These are phyloP conservation scores for Fusarium sp. DNA, from an alignment of 2,329 filamentous ascomycete genomes.

Conservation along the genomic window DNA sequence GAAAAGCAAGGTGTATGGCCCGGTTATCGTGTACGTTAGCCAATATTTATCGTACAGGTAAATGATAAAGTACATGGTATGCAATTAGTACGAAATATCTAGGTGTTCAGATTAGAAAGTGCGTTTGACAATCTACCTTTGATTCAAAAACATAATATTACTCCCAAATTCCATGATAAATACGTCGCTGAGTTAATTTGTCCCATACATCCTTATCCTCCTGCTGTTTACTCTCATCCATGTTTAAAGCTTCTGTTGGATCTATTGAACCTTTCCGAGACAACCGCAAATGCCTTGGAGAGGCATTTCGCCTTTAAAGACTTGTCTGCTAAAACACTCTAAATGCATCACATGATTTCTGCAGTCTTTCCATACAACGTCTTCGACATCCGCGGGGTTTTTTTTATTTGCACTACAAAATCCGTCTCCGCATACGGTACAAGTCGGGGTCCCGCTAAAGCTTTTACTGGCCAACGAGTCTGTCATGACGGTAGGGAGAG, in stretches of 20 bases:
- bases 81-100: not conserved
- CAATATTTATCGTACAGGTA: not conserved
- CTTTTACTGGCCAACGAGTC: not conserved
- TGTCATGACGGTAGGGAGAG: constrained; percentile 2
- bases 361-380: constrained; percentile 1
- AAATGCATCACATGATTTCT: constrained; percentile 1
- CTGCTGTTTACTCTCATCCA: not conserved
- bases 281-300: not conserved
- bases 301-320: constrained; percentile 1
- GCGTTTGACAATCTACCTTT: not conserved
- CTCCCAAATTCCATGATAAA: not conserved
- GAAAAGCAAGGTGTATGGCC: too few species aligned
- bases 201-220: not conserved
- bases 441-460: not conserved
- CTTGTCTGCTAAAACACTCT: constrained; percentile 4
- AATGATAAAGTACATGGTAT: not conserved
- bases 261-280: not conserved
- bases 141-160: not conserved
- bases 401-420: not conserved
- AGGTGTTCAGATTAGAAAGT: not conserved
- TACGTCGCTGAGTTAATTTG: not conserved
- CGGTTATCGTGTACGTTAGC: not conserved
- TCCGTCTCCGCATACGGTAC: not conserved
- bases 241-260: not conserved
- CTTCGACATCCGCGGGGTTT: not conserved